A percentile compares a stretch with the other conserved stretches of the same genome.
Conservation (phyloP, 192 early-diverging fungal species). For the Backusella australiensis region DNA sequence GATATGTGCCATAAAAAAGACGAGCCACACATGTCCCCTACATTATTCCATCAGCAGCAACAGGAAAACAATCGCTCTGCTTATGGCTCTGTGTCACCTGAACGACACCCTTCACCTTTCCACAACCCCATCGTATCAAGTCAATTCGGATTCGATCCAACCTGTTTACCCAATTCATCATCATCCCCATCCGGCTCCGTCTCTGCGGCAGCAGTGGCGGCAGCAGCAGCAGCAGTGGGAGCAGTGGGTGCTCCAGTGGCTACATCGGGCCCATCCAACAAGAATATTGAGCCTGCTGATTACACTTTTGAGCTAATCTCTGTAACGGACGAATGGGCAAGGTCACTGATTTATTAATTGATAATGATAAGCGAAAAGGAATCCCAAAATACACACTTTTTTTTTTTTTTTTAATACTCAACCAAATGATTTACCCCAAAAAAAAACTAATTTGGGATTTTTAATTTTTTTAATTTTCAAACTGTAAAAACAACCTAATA, state of each 20-base stretch:
- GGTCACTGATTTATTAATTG: slow-evolving; percentile 21
- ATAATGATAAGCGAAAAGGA: neutral
- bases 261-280: slow-evolving; percentile 11
- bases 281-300: slow-evolving; percentile 33
- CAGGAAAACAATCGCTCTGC: neutral
- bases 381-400: neutral
- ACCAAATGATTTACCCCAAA: neutral
- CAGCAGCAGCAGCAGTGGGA: slow-evolving; percentile 13
- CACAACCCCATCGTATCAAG: slow-evolving; percentile 6
- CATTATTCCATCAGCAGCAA: neutral
- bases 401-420: neutral
- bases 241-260: slow-evolving; percentile 20
- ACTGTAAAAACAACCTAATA: neutral
- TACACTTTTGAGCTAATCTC: slow-evolving; percentile 40
- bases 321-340: slow-evolving; percentile 34
- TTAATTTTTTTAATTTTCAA: neutral
- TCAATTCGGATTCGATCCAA: slow-evolving; percentile 5
- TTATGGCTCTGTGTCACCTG: slow-evolving; percentile 12
- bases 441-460: neutral
- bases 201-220: slow-evolving; percentile 12
- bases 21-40: neutral
- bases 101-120: slow-evolving; percentile 8
- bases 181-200: slow-evolving; percentile 2
- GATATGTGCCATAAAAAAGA: slow-evolving; percentile 17
- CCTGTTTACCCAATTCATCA: neutral